Percentiles rank a stretch among this genome's conserved stretches.
phyloP scores from a whole-genome alignment of 2,329 filamentous ascomycete genomes.

The Talaromyces amestolkiae region DNA sequence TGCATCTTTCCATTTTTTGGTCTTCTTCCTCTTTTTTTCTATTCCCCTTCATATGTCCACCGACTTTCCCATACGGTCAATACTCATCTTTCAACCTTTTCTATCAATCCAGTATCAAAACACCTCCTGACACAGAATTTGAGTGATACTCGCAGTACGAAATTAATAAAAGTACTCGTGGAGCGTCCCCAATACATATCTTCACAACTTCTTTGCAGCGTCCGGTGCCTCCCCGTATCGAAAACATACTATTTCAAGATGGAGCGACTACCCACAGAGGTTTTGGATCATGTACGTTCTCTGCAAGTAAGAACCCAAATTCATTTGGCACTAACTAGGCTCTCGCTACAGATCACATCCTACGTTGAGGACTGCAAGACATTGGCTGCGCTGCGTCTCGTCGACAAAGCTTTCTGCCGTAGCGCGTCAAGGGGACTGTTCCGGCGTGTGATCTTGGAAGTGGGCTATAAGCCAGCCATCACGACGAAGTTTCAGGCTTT shows the following conservation, averaged over 20 bases:
- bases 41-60: background rate
- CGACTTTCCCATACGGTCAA: background rate
- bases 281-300: background rate
- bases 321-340: background rate
- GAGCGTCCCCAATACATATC: too few relatives aligned
- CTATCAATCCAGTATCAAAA: background rate
- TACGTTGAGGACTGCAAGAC: background rate
- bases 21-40: background rate
- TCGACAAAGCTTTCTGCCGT: background rate
- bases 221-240: too few relatives aligned
- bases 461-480: background rate
- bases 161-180: too few relatives aligned
- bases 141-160: background rate
- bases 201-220: too few relatives aligned
- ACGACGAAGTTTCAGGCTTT: background rate
- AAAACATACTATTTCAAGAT: background rate
- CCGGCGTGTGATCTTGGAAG: background rate
- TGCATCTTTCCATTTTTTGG: background rate
- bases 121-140: background rate
- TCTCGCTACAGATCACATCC: background rate
- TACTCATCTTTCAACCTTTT: background rate
- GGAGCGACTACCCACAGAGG: background rate
- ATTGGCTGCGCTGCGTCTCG: background rate
- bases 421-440: background rate
- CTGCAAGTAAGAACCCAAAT: background rate